These are phyloP conservation scores for Claviceps sp. DNA, from an alignment of 2,329 filamentous ascomycete species.

Conservation along the genomic window DNA sequence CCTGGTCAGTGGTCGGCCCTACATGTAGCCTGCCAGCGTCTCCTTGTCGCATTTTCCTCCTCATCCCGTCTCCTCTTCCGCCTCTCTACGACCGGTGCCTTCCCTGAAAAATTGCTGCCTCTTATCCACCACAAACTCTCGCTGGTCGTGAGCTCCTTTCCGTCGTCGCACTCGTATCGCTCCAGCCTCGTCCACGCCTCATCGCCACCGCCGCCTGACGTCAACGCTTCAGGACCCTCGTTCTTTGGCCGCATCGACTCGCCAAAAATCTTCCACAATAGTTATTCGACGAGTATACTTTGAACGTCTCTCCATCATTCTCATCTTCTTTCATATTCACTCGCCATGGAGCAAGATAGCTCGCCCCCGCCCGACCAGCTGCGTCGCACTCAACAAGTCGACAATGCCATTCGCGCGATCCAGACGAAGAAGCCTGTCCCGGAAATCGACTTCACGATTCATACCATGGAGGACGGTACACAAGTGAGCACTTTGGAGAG, in stretches of 20 bases:
- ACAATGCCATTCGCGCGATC: slow-evolving; percentile 85
- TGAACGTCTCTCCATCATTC: not conserved
- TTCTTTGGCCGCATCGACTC: slow-evolving; percentile 5
- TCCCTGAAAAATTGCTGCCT: not conserved
- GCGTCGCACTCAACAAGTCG: slow-evolving; percentile 50
- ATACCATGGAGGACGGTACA: slow-evolving; percentile 93
- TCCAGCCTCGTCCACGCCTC: slow-evolving; percentile 2
- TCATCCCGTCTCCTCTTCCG: slow-evolving; percentile 2
- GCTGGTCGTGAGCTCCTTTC: slow-evolving; percentile 7
- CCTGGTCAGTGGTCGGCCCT: slow-evolving; percentile 13
- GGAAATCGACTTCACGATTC: slow-evolving; percentile 96
- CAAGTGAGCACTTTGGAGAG: slow-evolving; percentile 93
- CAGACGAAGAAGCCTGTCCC: slow-evolving; percentile 89
- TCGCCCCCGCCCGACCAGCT: slow-evolving; percentile 25
- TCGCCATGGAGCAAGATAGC: slow-evolving; percentile 35
- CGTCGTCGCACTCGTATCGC: not conserved
- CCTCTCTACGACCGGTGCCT: not conserved
- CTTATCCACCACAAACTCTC: slow-evolving; percentile 2
- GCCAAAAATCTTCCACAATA: not conserved
- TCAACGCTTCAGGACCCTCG: slow-evolving; percentile 8
- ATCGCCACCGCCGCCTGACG: slow-evolving; percentile 10
- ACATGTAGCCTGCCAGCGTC: slow-evolving; percentile 9
- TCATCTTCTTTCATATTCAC: not conserved
- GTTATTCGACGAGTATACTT: not conserved
- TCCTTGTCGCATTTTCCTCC: slow-evolving; percentile 11